Evolutionary conservation across 495 filamentous ascomycete genomes (phyloP).

Genomic region (Tetracladium setigerum): DNA sequence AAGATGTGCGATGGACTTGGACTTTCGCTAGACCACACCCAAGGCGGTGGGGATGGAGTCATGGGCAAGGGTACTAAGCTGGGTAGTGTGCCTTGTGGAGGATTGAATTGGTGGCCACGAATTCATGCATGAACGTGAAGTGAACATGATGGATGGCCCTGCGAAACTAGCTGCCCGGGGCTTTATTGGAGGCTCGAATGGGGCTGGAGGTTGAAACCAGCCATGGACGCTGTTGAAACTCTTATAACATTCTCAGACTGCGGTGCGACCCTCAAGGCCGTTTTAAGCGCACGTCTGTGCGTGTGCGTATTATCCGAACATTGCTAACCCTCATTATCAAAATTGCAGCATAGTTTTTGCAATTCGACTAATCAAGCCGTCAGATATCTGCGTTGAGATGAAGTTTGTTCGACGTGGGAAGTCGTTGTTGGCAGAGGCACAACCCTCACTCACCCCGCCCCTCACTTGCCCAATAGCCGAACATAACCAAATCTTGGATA

Average conservation of each 20-base stretch:
- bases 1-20: slow-evolving; percentile 21
- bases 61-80: no score
- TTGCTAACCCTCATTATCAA: slow-evolving; percentile 18
- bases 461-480: slow-evolving; percentile 7
- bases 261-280: slow-evolving; percentile 21
- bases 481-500: slow-evolving; percentile 17
- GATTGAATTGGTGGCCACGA: slow-evolving; percentile 20
- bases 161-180: no score
- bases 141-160: no score
- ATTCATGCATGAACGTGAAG: slow-evolving; percentile 27
- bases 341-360: no score
- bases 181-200: background rate
- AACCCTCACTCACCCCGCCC: no score
- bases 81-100: slow-evolving; percentile 20
- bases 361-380: no score
- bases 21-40: no score
- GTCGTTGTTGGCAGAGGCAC: no score
- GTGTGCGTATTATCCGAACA: slow-evolving; percentile 16
- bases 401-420: slow-evolving; percentile 16
- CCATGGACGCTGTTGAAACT: slow-evolving; percentile 21
- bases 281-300: slow-evolving; percentile 23
- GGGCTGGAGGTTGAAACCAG: slow-evolving; percentile 16
- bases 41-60: no score
- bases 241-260: slow-evolving; percentile 24
- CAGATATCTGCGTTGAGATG: slow-evolving; percentile 10